A percentile compares a stretch with the other conserved stretches of the same genome.
Evolutionary conservation across 768 basidiomycete genomes (phyloP).

Genomic region (Tricholoma hemisulphureum): DNA sequence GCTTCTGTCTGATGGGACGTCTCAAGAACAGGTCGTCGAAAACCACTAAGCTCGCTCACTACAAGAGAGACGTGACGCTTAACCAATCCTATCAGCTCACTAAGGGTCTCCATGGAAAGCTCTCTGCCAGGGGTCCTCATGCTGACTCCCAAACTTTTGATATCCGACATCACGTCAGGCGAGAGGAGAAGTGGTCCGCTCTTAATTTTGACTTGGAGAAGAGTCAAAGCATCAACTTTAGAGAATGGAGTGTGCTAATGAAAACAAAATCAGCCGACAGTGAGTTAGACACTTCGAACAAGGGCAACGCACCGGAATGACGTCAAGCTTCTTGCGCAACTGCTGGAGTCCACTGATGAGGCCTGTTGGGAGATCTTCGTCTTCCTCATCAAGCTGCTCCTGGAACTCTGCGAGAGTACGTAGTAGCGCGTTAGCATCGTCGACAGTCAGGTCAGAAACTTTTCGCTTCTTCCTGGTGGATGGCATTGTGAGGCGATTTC

Average conservation of each 20-base stretch:
- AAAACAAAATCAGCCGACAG: not conserved
- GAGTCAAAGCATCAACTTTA: not conserved
- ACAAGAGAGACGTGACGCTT: conserved; percentile 16
- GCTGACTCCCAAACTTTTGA: too few relatives aligned
- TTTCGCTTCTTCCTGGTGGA: too few relatives aligned
- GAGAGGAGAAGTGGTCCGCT: not conserved
- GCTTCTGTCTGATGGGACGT: conserved; percentile 15
- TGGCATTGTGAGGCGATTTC: too few relatives aligned
- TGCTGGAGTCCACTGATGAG: too few relatives aligned
- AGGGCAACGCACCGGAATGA: too few relatives aligned
- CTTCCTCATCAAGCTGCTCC: not conserved
- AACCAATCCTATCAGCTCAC: conserved; percentile 13
- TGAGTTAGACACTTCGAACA: not conserved
- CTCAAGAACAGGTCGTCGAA: not conserved
- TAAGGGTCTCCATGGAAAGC: conserved; percentile 4
- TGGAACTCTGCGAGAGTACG: not conserved
- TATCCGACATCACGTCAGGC: not conserved
- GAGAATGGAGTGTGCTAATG: not conserved
- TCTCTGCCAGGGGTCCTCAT: too few relatives aligned
- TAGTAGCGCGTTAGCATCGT: not conserved
- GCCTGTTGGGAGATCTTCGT: too few relatives aligned
- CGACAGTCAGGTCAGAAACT: too few relatives aligned
- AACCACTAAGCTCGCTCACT: conserved; percentile 8
- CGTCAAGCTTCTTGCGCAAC: too few relatives aligned
- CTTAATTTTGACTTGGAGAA: not conserved